Evolutionary conservation across 1,284 basidiomycete genomes (phyloP), one percentile per base, ranked within the genome.

Genomic region (Ceratobasidium sp.): DNA sequence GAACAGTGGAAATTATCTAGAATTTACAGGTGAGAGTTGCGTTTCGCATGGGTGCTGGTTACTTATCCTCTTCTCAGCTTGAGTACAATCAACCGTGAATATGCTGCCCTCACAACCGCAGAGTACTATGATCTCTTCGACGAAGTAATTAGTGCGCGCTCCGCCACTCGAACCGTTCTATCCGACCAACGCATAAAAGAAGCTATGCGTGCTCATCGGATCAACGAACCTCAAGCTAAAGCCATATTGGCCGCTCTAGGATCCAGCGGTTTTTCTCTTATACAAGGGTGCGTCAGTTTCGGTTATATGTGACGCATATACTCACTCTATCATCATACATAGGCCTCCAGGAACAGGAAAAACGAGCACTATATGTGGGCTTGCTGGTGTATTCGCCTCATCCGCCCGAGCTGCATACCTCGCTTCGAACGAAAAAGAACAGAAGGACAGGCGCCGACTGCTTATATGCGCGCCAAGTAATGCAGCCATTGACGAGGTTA

Each of bases 271-370:
- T 98, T 99, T 83, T 91, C 92, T 0, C 87, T 99, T 48, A 97
- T 99, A 77, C 98, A 99, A 89, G 98, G 97, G 96, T 97, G 83
- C 80, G 90, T 85, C 15, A 10, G 7, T 23, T 4, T 3, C 26
- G 38, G 4, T 23, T 50, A 62, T n/a, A 17, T 38, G 6, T 40
- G 23, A 26, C 59, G 28, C 70, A 74, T 52, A 52, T 33, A 62
- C 46, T 40, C 33, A 62, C n/a, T 61, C 78, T 20, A 66, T 9
- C 75, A 17, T 61, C 33, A 33, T 50, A 15, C 52, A 3, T 81
- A 96, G 96, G 66, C 98, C 98, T 40, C 98, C 98, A 0, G 98
- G 98, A 80, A 99, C 98, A 0, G 98, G 98, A 56, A 99, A 99
- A 86, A 99, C 98, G 12, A 98, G 96, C 68, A 99, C 98, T 0